A percentile compares a stretch with the other conserved stretches of the same genome.
Conservation (phyloP, 148 eudicot species). For the Arbutus unedo region DNA sequence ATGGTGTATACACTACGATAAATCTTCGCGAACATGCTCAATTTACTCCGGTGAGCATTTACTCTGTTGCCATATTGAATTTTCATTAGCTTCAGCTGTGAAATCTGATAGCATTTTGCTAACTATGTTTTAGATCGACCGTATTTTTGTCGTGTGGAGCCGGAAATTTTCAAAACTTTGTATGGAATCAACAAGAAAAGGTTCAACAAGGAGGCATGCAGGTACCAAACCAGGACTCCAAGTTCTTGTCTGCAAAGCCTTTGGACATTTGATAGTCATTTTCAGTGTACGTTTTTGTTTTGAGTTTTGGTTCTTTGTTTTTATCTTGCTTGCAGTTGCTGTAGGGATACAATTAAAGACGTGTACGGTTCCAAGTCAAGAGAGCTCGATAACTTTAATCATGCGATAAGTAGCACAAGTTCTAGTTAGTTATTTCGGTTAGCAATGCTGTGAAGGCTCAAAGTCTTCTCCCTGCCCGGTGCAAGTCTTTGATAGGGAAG, state of each 20-base stretch:
- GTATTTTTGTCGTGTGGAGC: conserved; percentile 85
- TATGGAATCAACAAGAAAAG: conserved; percentile 70
- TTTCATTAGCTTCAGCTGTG: not conserved
- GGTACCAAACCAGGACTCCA: conserved; percentile 33
- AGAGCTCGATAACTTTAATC: conserved; percentile 22
- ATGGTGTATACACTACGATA: conserved; percentile 86
- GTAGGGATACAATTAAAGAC: conserved; percentile 23
- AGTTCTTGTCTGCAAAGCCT: not conserved
- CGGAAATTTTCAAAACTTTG: conserved; percentile 52
- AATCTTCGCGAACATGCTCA: conserved; percentile 66
- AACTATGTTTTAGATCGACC: conserved; percentile 62
- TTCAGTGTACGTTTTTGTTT: not conserved
- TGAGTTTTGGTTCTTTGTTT: not conserved
- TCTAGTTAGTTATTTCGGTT: not conserved
- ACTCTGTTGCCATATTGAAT: not conserved
- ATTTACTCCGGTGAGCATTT: conserved; percentile 63
- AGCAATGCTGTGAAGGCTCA: not conserved
- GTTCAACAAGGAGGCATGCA: conserved; percentile 91
- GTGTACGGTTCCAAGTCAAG: conserved; percentile 22
- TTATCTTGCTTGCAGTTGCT: conserved; percentile 20
- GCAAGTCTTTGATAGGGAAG: not conserved
- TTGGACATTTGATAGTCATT: not conserved
- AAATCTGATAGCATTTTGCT: not conserved
- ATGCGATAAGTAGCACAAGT: not conserved
- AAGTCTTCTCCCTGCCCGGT: not conserved